phyloP scores from a whole-genome alignment of 2,329 filamentous ascomycete species.

The Fusarium circinatum region DNA sequence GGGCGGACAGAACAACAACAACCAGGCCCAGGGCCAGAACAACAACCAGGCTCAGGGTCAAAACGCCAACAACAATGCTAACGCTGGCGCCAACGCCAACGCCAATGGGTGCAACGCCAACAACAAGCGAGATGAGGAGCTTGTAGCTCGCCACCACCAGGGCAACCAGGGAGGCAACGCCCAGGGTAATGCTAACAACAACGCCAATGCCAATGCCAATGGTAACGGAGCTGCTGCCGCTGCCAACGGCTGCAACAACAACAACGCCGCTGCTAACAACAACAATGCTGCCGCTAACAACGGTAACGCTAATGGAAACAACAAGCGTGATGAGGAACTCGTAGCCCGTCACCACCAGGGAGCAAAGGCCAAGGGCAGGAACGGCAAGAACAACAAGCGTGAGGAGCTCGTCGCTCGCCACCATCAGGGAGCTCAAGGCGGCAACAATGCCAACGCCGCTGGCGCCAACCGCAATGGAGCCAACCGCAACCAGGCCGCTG shows the following conservation, averaged over 20 bases:
- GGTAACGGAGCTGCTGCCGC: not conserved
- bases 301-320: not conserved
- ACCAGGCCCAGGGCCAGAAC: not conserved
- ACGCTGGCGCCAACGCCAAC: not conserved
- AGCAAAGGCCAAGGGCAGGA: not conserved
- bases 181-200: not conserved
- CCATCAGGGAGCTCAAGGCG: not conserved
- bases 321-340: not conserved
- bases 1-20: not conserved
- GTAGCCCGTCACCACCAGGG: conserved; percentile 10
- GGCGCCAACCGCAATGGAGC: not conserved
- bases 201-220: not conserved
- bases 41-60: conserved; percentile 4
- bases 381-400: not conserved
- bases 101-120: conserved; percentile 12
- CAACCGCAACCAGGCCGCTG: not conserved
- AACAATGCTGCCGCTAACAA: not conserved
- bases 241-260: not conserved
- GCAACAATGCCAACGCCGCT: not conserved
- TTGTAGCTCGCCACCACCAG: conserved; percentile 13
- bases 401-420: not conserved
- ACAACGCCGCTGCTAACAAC: not conserved
- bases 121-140: conserved; percentile 8
- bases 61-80: not conserved
- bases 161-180: conserved; percentile 6